Evolutionary conservation across 192 early-diverging fungal species (phyloP).

Genomic region (Coemansia erecta): DNA sequence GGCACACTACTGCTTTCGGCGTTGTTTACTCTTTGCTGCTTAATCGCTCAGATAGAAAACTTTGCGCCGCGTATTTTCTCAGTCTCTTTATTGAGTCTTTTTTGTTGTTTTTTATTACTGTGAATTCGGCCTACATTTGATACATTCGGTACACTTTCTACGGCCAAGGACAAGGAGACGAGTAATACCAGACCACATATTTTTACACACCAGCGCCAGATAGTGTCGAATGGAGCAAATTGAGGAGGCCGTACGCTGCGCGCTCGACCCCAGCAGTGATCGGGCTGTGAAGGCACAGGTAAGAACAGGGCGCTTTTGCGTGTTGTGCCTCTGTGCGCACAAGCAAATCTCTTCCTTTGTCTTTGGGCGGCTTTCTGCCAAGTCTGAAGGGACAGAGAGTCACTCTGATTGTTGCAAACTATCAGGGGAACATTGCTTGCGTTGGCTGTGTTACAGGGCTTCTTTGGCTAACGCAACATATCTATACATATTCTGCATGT

Average conservation of each 20-base stretch:
- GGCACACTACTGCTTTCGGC: background rate
- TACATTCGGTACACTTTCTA: background rate
- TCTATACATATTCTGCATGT: slow-evolving; percentile 6
- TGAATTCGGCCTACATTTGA: background rate
- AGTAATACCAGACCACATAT: background rate
- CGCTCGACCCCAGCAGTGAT: slow-evolving; percentile 70
- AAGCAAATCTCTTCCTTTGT: background rate
- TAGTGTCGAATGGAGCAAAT: slow-evolving; percentile 63
- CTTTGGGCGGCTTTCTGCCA: background rate
- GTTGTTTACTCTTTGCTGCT: slow-evolving; percentile 3
- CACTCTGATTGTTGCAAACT: background rate
- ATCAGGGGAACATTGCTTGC: background rate
- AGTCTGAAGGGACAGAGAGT: background rate
- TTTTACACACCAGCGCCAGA: no score
- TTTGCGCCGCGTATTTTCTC: background rate
- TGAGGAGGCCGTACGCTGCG: slow-evolving; percentile 75
- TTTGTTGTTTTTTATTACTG: background rate
- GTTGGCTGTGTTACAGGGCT: background rate
- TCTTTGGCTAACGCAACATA: background rate
- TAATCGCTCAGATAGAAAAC: background rate
- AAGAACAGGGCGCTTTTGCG: slow-evolving; percentile 18
- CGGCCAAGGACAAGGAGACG: background rate
- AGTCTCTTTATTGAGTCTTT: background rate
- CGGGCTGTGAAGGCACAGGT: slow-evolving; percentile 72
- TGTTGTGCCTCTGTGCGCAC: background rate